Evolutionary conservation across 2,329 filamentous ascomycete species (phyloP).

Genomic region (Rhynchosporium secalis): DNA sequence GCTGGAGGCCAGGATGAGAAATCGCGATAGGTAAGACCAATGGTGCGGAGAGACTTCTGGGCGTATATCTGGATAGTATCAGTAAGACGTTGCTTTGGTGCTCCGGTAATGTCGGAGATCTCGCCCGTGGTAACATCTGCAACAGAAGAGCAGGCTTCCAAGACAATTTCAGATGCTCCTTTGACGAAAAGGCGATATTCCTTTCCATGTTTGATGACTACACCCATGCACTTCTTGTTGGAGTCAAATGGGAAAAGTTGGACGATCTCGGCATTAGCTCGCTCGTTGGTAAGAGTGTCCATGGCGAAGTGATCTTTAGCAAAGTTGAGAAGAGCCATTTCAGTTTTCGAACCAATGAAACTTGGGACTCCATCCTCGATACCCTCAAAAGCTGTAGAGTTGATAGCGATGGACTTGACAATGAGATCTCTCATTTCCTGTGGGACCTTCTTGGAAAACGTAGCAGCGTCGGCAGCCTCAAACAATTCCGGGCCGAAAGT

Average conservation of each 20-base stretch:
- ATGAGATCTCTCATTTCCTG: slow-evolving; percentile 21
- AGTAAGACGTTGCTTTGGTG: slow-evolving; percentile 45
- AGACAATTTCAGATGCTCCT: slow-evolving; percentile 55
- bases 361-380: slow-evolving; percentile 57
- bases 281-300: slow-evolving; percentile 59
- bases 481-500: slow-evolving; percentile 56
- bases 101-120: slow-evolving; percentile 38
- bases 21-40: slow-evolving; percentile 72
- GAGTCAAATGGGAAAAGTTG: slow-evolving; percentile 48
- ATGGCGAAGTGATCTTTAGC: slow-evolving; percentile 66
- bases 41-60: slow-evolving; percentile 70
- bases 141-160: slow-evolving; percentile 50
- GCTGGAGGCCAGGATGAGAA: slow-evolving; percentile 68
- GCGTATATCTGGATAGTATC: slow-evolving; percentile 62
- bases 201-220: slow-evolving; percentile 54
- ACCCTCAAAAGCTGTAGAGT: slow-evolving; percentile 69
- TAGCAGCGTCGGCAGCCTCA: slow-evolving; percentile 24
- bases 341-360: slow-evolving; percentile 76
- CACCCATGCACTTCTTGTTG: slow-evolving; percentile 67
- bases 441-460: slow-evolving; percentile 14
- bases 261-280: slow-evolving; percentile 60
- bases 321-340: slow-evolving; percentile 72
- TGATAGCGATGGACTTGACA: slow-evolving; percentile 58
- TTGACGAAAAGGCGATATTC: slow-evolving; percentile 51
- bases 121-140: slow-evolving; percentile 55